Evolutionary conservation across 2,329 filamentous ascomycete species (phyloP).

Genomic region (Trichoderma sp.): DNA sequence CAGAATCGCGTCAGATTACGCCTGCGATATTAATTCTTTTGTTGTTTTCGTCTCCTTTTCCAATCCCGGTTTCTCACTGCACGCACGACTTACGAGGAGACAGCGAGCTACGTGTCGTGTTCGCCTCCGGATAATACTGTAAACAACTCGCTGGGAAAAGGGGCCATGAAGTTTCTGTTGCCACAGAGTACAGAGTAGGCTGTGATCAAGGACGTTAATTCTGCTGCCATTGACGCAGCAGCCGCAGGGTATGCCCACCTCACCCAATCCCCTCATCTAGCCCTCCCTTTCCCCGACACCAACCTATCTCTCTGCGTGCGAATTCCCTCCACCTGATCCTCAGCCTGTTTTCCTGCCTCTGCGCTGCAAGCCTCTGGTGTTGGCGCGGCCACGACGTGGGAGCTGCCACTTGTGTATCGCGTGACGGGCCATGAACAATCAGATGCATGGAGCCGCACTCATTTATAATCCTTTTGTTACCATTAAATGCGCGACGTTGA

Average conservation of each 20-base stretch:
- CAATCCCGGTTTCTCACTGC: slow-evolving; percentile 2
- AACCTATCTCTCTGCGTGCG: slow-evolving; percentile 5
- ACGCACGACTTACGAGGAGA: slow-evolving; percentile 6
- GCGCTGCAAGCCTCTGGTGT: slow-evolving; percentile 5
- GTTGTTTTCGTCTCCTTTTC: slow-evolving; percentile 6
- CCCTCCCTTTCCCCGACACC: slow-evolving; percentile 35
- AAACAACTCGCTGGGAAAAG: slow-evolving; percentile 39
- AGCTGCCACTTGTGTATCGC: slow-evolving; percentile 27
- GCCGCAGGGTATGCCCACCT: slow-evolving; percentile 41
- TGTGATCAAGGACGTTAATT: slow-evolving; percentile 33
- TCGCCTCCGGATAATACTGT: slow-evolving; percentile 39
- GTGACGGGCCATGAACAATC: slow-evolving; percentile 26
- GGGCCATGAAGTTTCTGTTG: slow-evolving; percentile 29
- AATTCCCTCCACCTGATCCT: neutral
- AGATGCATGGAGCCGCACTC: slow-evolving; percentile 17
- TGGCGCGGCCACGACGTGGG: slow-evolving; percentile 24
- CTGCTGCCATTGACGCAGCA: slow-evolving; percentile 33
- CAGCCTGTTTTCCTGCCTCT: neutral
- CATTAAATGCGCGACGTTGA: slow-evolving; percentile 28
- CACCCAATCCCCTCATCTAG: slow-evolving; percentile 29
- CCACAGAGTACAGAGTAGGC: slow-evolving; percentile 27
- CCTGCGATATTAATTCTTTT: slow-evolving; percentile 27
- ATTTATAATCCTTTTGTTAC: slow-evolving; percentile 22
- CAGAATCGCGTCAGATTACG: slow-evolving; percentile 30
- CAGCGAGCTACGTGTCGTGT: slow-evolving; percentile 28